These are phyloP conservation scores for Lentinus tigrinus DNA, from an alignment of 768 basidiomycete species.

Conservation along the genomic window DNA sequence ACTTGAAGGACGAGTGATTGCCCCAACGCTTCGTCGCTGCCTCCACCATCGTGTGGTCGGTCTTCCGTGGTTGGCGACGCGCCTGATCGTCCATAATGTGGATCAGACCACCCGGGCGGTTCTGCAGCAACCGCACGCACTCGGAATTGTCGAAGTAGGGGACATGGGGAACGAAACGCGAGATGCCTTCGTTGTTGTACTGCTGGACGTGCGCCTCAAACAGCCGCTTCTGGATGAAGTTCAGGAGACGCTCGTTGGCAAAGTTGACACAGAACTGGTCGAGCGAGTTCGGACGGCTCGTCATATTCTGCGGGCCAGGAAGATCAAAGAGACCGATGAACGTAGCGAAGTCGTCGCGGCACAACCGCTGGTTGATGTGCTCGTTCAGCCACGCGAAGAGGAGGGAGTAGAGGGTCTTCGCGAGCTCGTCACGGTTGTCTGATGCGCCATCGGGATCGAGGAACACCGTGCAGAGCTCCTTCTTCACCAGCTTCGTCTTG, in stretches of 20 bases:
- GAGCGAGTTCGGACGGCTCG: conserved; percentile 84
- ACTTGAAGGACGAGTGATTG: conserved; percentile 89
- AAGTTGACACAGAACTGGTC: conserved; percentile 98
- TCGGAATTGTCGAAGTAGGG: conserved; percentile 91
- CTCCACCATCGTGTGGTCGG: conserved; percentile 91
- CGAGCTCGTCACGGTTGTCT: conserved; percentile 91
- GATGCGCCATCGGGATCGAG: conserved; percentile 92
- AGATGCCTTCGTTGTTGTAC: conserved; percentile 80
- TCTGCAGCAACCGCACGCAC: conserved; percentile 82
- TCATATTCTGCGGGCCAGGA: conserved; percentile 89
- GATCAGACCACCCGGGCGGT: conserved; percentile 85
- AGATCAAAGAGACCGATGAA: conserved; percentile 95
- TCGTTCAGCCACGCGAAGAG: conserved; percentile 97
- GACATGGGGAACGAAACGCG: conserved; percentile 62
- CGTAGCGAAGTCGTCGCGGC: conserved; percentile 87
- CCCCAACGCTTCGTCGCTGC: conserved; percentile 94
- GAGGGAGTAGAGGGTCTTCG: conserved; percentile 89
- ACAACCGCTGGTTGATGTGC: conserved; percentile 92
- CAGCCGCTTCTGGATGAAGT: conserved; percentile 74
- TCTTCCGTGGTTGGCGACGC: conserved; percentile 82
- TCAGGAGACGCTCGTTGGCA: conserved; percentile 88
- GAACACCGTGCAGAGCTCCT: conserved; percentile 96
- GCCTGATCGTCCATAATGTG: conserved; percentile 99
- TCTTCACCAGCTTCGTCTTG: conserved; percentile 90
- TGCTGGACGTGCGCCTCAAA: conserved; percentile 84